Base-by-base conservation (phyloP, 2,329 filamentous ascomycete genomes). In the Monilinia vaccinii-corymbosi region DNA sequence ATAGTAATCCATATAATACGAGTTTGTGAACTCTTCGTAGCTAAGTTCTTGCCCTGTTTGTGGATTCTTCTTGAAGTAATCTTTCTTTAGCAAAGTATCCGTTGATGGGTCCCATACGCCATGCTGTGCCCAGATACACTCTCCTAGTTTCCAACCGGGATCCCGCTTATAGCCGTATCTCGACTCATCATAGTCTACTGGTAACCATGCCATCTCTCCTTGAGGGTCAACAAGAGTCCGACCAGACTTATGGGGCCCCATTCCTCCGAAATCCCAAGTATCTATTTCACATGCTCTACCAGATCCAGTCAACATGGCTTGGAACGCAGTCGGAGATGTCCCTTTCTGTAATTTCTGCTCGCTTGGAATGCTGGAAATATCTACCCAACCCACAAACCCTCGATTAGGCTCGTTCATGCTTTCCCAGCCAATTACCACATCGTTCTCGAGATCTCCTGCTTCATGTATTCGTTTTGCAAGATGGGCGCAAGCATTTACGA, bases 51-150 rank as follows among this genome's bases (percentile, higher is more conserved):
- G 82, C 2, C 89, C 90, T 1, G 86, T 91, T 18, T 76, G 78
- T 0, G 92, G 92, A 63, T 89, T 84, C 67, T 86, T 89, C 10
- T 84, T 80, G 70, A 99, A 99, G 73, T 97, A 97, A 71, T 96
- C 85, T 68, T 92, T 95, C 66, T 82, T 84, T 60, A 96, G 73
- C 6, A 99, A 76, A 0, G 81, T 83, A 71, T 97, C 91, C 2
- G 82, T 88, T 4, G 78, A 76, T 7, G 88, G 86, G 70, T 99
- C 91, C 94, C 94, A 99, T 7, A 99, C 84, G 1, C 92, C 93
- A 72, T 99, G 92, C 70, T 97, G 93, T 4, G 94, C 93, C 94
- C 94, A 99, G 45, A 99, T 73, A 70, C 94, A 97, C 73, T 95
- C 85, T n/a, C 94, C 94, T 21, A 99, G 76, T 72, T 87, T 92